phyloP scores from a whole-genome alignment of 441 rosid genomes.

The Syzygium syzygioides region DNA sequence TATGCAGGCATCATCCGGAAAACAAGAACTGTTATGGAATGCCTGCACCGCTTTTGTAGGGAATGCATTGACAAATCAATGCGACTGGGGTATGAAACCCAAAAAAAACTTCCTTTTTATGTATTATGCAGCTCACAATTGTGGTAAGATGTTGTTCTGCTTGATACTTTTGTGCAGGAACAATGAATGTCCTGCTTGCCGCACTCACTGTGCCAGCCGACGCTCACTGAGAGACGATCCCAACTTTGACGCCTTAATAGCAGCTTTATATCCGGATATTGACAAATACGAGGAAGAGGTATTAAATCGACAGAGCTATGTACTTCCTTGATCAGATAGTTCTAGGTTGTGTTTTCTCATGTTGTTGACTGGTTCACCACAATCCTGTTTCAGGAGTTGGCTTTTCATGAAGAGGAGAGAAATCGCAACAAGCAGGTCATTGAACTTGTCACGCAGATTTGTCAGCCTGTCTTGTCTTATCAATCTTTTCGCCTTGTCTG shows the following conservation, averaged over 20 bases:
- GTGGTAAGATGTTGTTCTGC: not conserved
- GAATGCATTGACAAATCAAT: conserved; percentile 98
- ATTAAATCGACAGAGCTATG: conserved; percentile 8
- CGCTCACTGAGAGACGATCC: conserved; percentile 98
- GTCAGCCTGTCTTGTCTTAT: not conserved
- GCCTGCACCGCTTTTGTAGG: conserved; percentile 94
- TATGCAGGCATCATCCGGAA: conserved; percentile 84
- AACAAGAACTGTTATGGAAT: conserved; percentile 95
- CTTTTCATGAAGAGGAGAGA: conserved; percentile 59
- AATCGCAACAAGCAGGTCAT: conserved; percentile 63
- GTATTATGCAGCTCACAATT: not conserved
- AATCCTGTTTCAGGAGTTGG: conserved; percentile 42
- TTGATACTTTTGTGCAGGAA: conserved; percentile 54
- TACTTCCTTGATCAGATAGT: not conserved
- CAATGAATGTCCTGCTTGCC: conserved; percentile 98
- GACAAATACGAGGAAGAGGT: conserved; percentile 88
- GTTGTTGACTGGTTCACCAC: conserved; percentile 12
- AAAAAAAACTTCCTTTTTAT: not conserved
- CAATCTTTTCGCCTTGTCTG: not conserved
- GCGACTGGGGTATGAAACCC: conserved; percentile 77
- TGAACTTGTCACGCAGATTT: not conserved
- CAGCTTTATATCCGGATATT: conserved; percentile 74
- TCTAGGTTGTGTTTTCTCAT: not conserved
- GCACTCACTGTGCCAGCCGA: conserved; percentile 97
- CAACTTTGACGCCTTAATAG: conserved; percentile 82